Evolutionary conservation across 2,329 filamentous ascomycete genomes (phyloP).

Genomic region (Talaromyces sp.): DNA sequence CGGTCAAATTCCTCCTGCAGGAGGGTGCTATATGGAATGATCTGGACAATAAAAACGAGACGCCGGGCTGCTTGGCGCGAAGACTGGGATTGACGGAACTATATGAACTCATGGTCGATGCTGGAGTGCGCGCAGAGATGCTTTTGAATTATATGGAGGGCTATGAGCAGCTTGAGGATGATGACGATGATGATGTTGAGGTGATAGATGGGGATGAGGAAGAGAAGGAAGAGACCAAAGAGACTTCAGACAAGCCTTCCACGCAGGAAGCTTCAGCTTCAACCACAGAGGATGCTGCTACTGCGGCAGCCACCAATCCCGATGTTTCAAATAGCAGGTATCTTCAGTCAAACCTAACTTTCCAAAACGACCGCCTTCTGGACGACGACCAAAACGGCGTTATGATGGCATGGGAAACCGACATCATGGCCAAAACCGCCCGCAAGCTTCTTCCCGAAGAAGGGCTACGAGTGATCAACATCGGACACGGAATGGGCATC

Average conservation of each 20-base stretch:
- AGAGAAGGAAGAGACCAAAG: slow-evolving; percentile 13
- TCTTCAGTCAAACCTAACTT: slow-evolving; percentile 61
- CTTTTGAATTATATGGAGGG: slow-evolving; percentile 75
- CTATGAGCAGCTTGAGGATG: slow-evolving; percentile 63
- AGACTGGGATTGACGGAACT: slow-evolving; percentile 62
- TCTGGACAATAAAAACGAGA: slow-evolving; percentile 78
- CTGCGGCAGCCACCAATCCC: slow-evolving; percentile 15
- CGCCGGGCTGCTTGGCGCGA: slow-evolving; percentile 79
- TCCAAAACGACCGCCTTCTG: slow-evolving; percentile 62
- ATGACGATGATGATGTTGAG: slow-evolving; percentile 38
- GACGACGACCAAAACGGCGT: slow-evolving; percentile 75
- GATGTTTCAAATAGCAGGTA: slow-evolving; percentile 62
- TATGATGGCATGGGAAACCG: slow-evolving; percentile 91
- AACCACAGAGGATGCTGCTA: slow-evolving; percentile 1
- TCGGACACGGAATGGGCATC: slow-evolving; percentile 90
- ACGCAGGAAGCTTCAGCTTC: slow-evolving; percentile 1
- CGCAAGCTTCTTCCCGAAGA: slow-evolving; percentile 57
- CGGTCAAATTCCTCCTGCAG: slow-evolving; percentile 71
- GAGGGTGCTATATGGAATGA: slow-evolving; percentile 98
- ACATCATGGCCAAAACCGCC: slow-evolving; percentile 77
- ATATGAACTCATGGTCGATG: slow-evolving; percentile 80
- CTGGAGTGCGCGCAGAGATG: slow-evolving; percentile 85
- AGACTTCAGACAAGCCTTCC: slow-evolving; percentile 11
- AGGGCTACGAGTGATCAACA: slow-evolving; percentile 71
- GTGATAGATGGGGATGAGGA: slow-evolving; percentile 23